Evolutionary conservation across 768 basidiomycete species (phyloP).

Genomic region (Cyclocybe aegerita): DNA sequence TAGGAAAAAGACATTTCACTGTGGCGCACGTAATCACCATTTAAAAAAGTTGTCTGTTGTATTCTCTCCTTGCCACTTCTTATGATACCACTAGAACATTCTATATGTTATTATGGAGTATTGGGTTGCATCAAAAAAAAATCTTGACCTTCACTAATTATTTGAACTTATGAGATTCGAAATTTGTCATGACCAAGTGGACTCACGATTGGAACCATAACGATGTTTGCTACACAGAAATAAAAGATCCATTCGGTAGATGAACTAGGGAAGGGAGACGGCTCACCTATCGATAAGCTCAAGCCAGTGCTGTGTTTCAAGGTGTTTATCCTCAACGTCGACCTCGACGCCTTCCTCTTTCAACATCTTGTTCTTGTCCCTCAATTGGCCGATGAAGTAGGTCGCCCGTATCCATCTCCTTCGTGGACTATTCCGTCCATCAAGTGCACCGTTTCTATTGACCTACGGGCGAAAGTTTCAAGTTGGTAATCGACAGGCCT

Average conservation of each 20-base stretch:
- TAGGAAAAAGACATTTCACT: background rate
- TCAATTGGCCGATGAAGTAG: constrained; percentile 39
- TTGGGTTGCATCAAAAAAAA: background rate
- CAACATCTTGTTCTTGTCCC: constrained; percentile 43
- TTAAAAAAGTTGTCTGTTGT: constrained; percentile 68
- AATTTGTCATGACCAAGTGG: background rate
- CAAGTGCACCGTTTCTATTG: constrained; percentile 38
- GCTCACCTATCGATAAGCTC: constrained; percentile 58
- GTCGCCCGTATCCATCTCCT: constrained; percentile 49
- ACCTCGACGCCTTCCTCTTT: constrained; percentile 26
- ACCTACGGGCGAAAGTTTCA: constrained; percentile 25
- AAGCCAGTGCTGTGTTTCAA: constrained; percentile 66
- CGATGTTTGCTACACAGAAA: constrained; percentile 46
- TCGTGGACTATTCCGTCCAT: constrained; percentile 43
- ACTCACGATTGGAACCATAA: constrained; percentile 59
- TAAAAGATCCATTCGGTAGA: background rate
- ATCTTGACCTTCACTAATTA: constrained; percentile 40
- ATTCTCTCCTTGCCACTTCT: constrained; percentile 55
- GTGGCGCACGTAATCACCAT: constrained; percentile 36
- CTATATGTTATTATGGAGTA: background rate
- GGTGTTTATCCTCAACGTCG: constrained; percentile 39
- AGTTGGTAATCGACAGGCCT: background rate
- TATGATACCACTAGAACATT: constrained; percentile 52
- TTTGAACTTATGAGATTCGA: background rate
- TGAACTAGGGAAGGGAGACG: background rate